Percentiles rank a stretch among this genome's conserved stretches.
Evolutionary conservation across 495 filamentous ascomycete species (phyloP).

Genomic region (Penicillium roqueforti): DNA sequence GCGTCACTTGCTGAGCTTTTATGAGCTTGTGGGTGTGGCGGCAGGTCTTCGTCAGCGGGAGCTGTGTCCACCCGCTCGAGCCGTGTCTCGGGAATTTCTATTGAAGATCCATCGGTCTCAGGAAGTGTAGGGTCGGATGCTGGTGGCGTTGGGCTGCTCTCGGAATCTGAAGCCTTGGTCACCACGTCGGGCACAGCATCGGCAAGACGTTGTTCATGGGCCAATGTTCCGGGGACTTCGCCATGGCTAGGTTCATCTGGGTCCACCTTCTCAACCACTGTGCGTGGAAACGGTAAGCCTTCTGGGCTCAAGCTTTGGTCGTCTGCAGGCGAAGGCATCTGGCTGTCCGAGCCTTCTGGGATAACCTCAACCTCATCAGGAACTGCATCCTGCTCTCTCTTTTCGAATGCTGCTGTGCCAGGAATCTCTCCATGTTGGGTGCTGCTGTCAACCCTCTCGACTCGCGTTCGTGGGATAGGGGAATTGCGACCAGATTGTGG

Average conservation of each 20-base stretch:
- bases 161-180: constrained; percentile 31
- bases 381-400: constrained; percentile 56
- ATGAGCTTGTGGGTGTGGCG: constrained; percentile 39
- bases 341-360: constrained; percentile 50
- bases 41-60: constrained; percentile 31
- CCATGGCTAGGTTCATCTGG: constrained; percentile 65
- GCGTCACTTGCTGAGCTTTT: constrained; percentile 43
- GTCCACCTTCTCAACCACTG: constrained; percentile 78
- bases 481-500: constrained; percentile 43
- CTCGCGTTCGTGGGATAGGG: constrained; percentile 57
- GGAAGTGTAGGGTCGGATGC: constrained; percentile 14
- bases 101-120: constrained; percentile 15
- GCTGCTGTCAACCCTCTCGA: constrained; percentile 56
- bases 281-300: constrained; percentile 68
- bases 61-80: constrained; percentile 41
- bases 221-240: constrained; percentile 80
- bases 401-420: constrained; percentile 56
- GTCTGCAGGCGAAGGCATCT: constrained; percentile 38
- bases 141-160: constrained; percentile 18
- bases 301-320: constrained; percentile 44
- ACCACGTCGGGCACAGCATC: constrained; percentile 82
- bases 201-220: constrained; percentile 66
- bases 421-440: constrained; percentile 60
- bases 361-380: constrained; percentile 63
- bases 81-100: constrained; percentile 43